A percentile compares a stretch with the other conserved stretches of the same genome.
phyloP scores from a whole-genome alignment of 192 early-diverging fungal species.

The Chytriomyces sp. region DNA sequence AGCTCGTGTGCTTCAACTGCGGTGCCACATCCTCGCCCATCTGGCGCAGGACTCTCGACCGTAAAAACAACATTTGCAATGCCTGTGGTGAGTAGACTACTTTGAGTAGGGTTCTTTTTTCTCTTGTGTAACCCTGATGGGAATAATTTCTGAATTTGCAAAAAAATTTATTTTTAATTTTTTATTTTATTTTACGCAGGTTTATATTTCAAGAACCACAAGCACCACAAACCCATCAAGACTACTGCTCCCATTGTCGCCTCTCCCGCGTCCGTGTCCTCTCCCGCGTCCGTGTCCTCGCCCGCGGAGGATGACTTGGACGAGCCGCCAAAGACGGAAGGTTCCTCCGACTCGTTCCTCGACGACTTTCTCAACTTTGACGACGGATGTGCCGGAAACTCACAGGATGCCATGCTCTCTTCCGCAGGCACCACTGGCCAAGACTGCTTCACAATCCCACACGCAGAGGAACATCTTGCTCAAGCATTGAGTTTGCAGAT shows the following conservation, averaged over 20 bases:
- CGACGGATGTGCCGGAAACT: too few species aligned
- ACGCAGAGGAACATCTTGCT: background rate
- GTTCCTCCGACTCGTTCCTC: background rate
- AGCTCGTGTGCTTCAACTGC: constrained; percentile 70
- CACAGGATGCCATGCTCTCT: too few species aligned
- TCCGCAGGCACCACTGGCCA: background rate
- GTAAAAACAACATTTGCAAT: constrained; percentile 83
- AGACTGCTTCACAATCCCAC: background rate
- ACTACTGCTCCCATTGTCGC: background rate
- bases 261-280: background rate
- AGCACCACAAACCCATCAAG: constrained; percentile 44
- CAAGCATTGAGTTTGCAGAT: background rate
- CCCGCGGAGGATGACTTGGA: background rate
- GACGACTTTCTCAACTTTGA: background rate
- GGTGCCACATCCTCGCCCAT: constrained; percentile 73
- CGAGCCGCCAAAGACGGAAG: background rate
- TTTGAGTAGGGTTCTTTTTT: background rate
- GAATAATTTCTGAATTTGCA: background rate
- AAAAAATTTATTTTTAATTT: constrained; percentile 24
- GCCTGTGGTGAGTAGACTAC: constrained; percentile 68
- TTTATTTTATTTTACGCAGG: constrained; percentile 40
- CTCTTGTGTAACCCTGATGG: background rate
- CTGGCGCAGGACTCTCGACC: constrained; percentile 78
- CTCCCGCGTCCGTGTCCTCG: background rate
- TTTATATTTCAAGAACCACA: constrained; percentile 56